Base-by-base conservation (phyloP, 805 yeast species). In the Kazachstania martiniae region DNA sequence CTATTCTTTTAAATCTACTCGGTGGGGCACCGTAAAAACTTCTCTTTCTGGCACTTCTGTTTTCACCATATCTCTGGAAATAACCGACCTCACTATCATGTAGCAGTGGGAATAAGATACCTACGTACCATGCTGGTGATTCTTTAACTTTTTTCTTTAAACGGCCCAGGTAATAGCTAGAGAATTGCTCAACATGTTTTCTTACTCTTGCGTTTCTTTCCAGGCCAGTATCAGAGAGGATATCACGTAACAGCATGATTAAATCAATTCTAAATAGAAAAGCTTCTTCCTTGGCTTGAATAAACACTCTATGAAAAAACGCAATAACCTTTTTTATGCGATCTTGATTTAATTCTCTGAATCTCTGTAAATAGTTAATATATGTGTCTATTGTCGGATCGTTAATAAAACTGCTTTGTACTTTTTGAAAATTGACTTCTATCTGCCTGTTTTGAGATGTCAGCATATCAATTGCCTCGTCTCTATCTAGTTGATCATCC, bases 181-280 rank as follows among this genome's bases (percentile, higher is more conserved):
- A 59, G 43, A 89, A 76, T 28, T 74, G 70, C 23, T 74, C 77
- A 9, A 80, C 68, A 35, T 78, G 85, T 19, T 60, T 62, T 36
- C 84, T 62, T 4, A 74, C 61, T 13, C 54, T 49, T 0, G 74
- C 56, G 1, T 56, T 40, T 27, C 59, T 53, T 1, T 74, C 66
- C 12, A 76, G 55, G 5, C 77, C 74, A 21, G 61, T 60, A 24
- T 63, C 65, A 9, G 74, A 59, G 5, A 80, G 57, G 44, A 80
- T 59, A 18, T 68, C 62, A 45, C 74, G 68, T 1, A 82, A 49
- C 2, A 69, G 47, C 12, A 65, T 51, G 68, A 89, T 69, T 48
- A 91, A 74, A 50, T 87, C 95, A 21, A 91, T 49, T 31, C 95
- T 62, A 44, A 66, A 77, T 21, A 82, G 53, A 21, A 70, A 57